Base-by-base conservation (phyloP, 805 yeast species). In the Ogataea trehalophila region DNA sequence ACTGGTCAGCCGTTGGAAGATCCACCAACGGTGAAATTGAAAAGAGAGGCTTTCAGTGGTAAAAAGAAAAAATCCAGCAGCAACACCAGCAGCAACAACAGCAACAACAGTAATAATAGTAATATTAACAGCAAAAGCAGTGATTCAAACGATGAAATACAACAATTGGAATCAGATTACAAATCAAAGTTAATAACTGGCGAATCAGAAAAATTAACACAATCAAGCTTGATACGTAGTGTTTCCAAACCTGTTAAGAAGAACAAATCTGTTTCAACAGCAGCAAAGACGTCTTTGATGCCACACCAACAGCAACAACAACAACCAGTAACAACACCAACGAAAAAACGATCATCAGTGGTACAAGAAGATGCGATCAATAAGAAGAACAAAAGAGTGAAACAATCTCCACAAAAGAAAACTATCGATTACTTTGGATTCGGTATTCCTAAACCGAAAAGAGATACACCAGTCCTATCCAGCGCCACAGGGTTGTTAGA, bases 1-100 rank as follows among this genome's bases (percentile, higher is more conserved):
- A 83, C 92, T 0, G 96, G 97, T 2, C 71, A 80, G 37, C 85
- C 94, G 4, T 65, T 89, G 45, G 87, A 80, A 53, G 73, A 78
- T n/a, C 73, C 74, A 6, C 96, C 96, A 8, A 77, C 80, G 16
- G 65, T 71, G 4, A 83, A 78, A 57, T 68, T 78, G 35, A 79
- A 75, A 57, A 79, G 75, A 52, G 85, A 80, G 41, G 70, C 80
- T 16, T 62, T 75, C 42, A 75, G 85, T 80, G 74, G 80, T 26
- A 55, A 62, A 47, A 70, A 68, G 56, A 48, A 29, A 48, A 70
- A 68, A 56, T 46, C 64, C 53, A 42, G 54, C 52, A 42, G 18
- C 50, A 42, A 42, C 44, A 33, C 56, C 36, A 39, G n/a, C 51
- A 45, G 16, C 37, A 56, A 53, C 48, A 57, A 23, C 54, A 23